A percentile compares a stretch with the other conserved stretches of the same genome.
Conservation (phyloP, 768 basidiomycete genomes). For the Mycena haematopus region DNA sequence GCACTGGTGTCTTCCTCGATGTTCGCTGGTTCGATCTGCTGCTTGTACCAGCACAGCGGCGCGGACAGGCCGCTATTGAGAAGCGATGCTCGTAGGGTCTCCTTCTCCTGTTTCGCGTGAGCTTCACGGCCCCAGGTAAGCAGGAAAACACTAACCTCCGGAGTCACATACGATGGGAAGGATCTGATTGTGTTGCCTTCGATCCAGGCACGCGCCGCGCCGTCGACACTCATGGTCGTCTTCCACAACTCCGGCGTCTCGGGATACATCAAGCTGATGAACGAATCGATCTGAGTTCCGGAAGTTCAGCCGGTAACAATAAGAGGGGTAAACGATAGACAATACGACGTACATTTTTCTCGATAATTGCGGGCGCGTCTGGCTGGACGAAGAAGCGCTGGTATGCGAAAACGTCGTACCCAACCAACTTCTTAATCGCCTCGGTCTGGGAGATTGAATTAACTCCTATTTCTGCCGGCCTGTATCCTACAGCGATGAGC, state of each 20-base stretch:
- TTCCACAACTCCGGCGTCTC: constrained; percentile 44
- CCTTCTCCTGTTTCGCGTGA: constrained; percentile 34
- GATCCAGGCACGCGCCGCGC: constrained; percentile 44
- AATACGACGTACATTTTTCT: constrained; percentile 39
- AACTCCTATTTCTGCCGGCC: constrained; percentile 15
- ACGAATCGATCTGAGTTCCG: constrained; percentile 44
- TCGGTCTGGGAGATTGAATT: neutral
- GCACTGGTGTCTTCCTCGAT: constrained; percentile 43
- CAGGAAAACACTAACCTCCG: constrained; percentile 34
- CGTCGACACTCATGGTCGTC: constrained; percentile 44
- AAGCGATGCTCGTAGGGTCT: constrained; percentile 29
- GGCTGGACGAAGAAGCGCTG: constrained; percentile 31
- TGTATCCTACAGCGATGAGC: constrained; percentile 46
- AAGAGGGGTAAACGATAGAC: neutral
- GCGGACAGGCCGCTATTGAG: constrained; percentile 38
- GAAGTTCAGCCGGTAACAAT: too few species aligned
- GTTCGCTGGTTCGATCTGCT: constrained; percentile 34
- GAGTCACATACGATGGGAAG: constrained; percentile 39
- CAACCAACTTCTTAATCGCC: neutral
- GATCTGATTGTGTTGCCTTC: constrained; percentile 36
- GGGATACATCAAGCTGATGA: constrained; percentile 41
- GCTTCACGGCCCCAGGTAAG: too few species aligned
- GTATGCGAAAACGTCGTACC: constrained; percentile 15
- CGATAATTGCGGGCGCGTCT: constrained; percentile 41
- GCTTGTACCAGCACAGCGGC: constrained; percentile 46